Evolutionary conservation across 2,329 filamentous ascomycete species (phyloP).

Genomic region (Beauveria sp.): DNA sequence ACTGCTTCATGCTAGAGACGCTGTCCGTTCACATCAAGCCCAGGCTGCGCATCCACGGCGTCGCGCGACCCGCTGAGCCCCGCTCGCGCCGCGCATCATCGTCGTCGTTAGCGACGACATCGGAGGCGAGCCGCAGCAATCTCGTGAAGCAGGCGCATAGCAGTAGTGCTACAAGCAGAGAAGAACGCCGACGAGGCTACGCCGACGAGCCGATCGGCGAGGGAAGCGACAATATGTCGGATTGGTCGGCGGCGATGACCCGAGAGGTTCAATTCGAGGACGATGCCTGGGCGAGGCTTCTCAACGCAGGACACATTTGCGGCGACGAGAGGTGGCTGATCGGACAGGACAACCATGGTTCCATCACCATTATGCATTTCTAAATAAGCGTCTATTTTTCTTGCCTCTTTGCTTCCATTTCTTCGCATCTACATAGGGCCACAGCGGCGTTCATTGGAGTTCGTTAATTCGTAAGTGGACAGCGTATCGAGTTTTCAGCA

Average conservation of each 20-base stretch:
- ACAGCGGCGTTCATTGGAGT: background rate
- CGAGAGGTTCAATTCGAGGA: conserved; percentile 34
- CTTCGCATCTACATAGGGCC: background rate
- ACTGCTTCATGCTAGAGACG: conserved; percentile 40
- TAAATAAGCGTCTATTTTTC: conserved; percentile 18
- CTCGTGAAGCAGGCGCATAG: background rate
- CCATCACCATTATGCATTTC: conserved; percentile 48
- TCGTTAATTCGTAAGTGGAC: too few relatives aligned
- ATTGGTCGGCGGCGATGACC: background rate
- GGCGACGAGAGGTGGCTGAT: conserved; percentile 61
- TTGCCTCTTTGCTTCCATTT: background rate
- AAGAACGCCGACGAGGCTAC: background rate
- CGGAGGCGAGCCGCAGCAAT: background rate
- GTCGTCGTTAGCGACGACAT: background rate
- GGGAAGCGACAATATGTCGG: background rate
- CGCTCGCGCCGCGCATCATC: background rate
- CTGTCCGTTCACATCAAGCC: conserved; percentile 37
- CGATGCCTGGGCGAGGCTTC: conserved; percentile 39
- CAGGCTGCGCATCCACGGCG: conserved; percentile 26
- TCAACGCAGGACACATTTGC: conserved; percentile 44
- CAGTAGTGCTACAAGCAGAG: background rate
- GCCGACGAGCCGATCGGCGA: background rate
- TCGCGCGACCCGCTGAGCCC: conserved; percentile 5
- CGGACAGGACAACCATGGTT: conserved; percentile 45
- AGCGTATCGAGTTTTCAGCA: background rate